Conservation (phyloP, 2,329 filamentous ascomycete species). For the Phoma sp. region DNA sequence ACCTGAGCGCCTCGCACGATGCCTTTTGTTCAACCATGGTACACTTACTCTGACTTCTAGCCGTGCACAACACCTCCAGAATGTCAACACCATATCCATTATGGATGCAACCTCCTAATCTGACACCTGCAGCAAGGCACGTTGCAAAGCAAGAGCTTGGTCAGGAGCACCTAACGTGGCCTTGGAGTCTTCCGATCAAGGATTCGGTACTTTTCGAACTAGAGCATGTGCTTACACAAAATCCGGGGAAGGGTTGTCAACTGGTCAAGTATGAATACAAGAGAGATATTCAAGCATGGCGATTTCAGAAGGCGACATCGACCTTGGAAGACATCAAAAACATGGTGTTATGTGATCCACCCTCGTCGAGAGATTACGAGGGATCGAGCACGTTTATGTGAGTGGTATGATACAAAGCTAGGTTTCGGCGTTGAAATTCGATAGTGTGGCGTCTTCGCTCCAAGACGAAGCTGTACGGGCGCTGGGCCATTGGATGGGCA, state of each 20-base stretch:
- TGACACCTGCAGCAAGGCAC: neutral
- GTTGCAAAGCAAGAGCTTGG: neutral
- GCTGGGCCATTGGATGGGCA: slow-evolving; percentile 10
- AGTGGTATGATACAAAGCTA: neutral
- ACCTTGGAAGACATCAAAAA: neutral
- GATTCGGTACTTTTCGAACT: neutral
- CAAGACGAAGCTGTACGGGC: slow-evolving; percentile 16
- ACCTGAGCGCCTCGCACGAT: neutral
- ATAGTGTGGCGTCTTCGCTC: slow-evolving; percentile 11
- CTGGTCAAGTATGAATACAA: slow-evolving; percentile 5
- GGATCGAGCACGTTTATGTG: neutral
- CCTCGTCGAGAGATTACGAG: neutral
- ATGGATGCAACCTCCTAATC: slow-evolving; percentile 6
- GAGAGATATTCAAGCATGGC: neutral
- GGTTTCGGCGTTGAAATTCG: neutral
- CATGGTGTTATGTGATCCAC: neutral
- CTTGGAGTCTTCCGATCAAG: neutral
- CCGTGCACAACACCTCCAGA: neutral
- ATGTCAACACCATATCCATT: neutral
- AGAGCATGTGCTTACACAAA: neutral
- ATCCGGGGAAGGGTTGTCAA: slow-evolving; percentile 1
- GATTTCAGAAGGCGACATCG: slow-evolving; percentile 1
- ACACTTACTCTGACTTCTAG: too few species aligned
- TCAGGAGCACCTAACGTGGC: slow-evolving; percentile 1
- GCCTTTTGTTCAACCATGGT: neutral